phyloP scores from a whole-genome alignment of 208 protist species.

The Leishmania guyanensis region DNA sequence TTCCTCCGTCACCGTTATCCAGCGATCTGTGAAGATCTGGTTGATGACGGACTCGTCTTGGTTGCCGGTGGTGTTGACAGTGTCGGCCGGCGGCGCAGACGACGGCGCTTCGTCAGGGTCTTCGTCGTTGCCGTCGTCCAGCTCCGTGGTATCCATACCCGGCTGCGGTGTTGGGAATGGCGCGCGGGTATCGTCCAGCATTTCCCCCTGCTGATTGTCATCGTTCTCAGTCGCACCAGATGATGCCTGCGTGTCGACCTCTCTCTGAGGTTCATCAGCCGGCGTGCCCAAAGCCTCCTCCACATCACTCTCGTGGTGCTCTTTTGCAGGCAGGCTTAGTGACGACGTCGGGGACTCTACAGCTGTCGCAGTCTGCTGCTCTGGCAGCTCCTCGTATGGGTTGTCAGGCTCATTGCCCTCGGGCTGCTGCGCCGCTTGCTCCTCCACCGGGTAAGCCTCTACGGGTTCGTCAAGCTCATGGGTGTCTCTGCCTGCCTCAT shows the following conservation, averaged over 20 bases:
- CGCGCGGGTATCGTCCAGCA: background rate
- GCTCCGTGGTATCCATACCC: background rate
- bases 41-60: conserved; percentile 37
- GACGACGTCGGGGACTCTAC: conserved; percentile 13
- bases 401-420: conserved; percentile 3
- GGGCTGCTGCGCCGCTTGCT: background rate
- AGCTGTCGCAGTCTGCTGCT: conserved; percentile 5
- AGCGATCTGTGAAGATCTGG: conserved; percentile 56
- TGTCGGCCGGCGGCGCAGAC: conserved; percentile 11
- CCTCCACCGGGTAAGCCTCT: background rate
- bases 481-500: background rate
- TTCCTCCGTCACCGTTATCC: conserved; percentile 60
- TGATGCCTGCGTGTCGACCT: conserved; percentile 9
- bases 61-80: conserved; percentile 20
- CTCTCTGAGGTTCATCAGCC: conserved; percentile 2
- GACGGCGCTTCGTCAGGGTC: background rate
- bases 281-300: background rate
- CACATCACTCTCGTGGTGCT: background rate
- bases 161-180: conserved; percentile 2
- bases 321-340: background rate
- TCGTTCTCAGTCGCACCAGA: background rate
- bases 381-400: background rate
- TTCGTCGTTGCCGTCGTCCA: conserved; percentile 11
- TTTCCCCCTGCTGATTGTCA: background rate
- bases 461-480: conserved; percentile 2